These are phyloP conservation scores for Cadophora malorum DNA, from an alignment of 2,329 filamentous ascomycete genomes.

Conservation along the genomic window DNA sequence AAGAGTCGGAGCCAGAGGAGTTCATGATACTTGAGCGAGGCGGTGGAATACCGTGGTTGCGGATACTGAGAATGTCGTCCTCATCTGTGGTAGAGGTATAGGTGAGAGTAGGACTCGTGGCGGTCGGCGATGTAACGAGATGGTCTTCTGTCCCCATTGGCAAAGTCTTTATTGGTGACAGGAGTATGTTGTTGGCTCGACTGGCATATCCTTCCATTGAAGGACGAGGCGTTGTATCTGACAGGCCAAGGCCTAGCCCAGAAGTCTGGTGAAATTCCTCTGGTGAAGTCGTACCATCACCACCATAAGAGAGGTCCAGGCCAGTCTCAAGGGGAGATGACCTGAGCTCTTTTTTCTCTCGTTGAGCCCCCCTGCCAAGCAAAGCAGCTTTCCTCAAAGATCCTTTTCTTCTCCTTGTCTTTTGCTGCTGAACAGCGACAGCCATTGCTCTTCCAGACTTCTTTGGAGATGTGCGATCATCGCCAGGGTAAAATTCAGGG, in stretches of 20 bases:
- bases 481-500: slow-evolving; percentile 44
- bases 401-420: slow-evolving; percentile 75
- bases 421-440: slow-evolving; percentile 51
- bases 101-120: slow-evolving; percentile 61
- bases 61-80: slow-evolving; percentile 75
- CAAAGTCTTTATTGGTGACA: slow-evolving; percentile 42
- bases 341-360: slow-evolving; percentile 62
- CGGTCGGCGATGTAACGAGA: slow-evolving; percentile 43
- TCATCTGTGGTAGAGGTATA: slow-evolving; percentile 83
- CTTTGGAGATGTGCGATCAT: slow-evolving; percentile 41
- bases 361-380: slow-evolving; percentile 73
- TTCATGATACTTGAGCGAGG: slow-evolving; percentile 48
- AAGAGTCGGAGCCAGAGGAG: slow-evolving; percentile 68
- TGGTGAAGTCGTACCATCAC: slow-evolving; percentile 37
- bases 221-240: slow-evolving; percentile 54
- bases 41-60: slow-evolving; percentile 51
- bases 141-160: slow-evolving; percentile 43
- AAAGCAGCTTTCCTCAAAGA: slow-evolving; percentile 88
- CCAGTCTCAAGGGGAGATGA: slow-evolving; percentile 43
- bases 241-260: slow-evolving; percentile 55
- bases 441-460: slow-evolving; percentile 45
- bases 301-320: slow-evolving; percentile 34
- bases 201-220: slow-evolving; percentile 55
- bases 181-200: slow-evolving; percentile 40
- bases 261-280: slow-evolving; percentile 34